A percentile compares a stretch with the other conserved stretches of the same genome.
These are phyloP conservation scores for Periconia digitata DNA, from an alignment of 2,329 filamentous ascomycete genomes.

Conservation along the genomic window DNA sequence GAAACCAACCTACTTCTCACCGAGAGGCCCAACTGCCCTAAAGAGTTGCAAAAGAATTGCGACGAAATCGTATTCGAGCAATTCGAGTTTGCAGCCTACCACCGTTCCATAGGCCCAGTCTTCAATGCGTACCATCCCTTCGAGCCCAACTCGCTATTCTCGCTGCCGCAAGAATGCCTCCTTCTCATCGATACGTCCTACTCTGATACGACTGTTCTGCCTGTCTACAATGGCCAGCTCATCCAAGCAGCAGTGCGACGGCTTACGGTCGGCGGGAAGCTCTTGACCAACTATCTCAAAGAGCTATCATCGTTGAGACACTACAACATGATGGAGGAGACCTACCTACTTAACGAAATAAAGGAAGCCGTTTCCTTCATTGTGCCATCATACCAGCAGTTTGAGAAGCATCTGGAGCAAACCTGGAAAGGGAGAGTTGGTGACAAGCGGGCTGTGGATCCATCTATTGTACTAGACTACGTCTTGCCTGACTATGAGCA, in stretches of 20 bases:
- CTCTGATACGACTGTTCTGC: constrained; percentile 88
- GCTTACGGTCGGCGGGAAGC: constrained; percentile 88
- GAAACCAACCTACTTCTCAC: constrained; percentile 83
- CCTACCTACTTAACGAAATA: constrained; percentile 91
- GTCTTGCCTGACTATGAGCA: constrained; percentile 79
- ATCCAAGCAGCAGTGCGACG: constrained; percentile 80
- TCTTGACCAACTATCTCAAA: constrained; percentile 90
- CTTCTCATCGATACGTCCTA: constrained; percentile 90
- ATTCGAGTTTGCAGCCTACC: constrained; percentile 88
- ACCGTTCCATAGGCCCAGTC: constrained; percentile 69
- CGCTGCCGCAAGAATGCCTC: constrained; percentile 73
- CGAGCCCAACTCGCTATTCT: constrained; percentile 47
- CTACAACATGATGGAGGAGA: constrained; percentile 94
- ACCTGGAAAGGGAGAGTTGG: constrained; percentile 70
- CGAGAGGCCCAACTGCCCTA: constrained; percentile 82
- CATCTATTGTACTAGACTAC: constrained; percentile 78
- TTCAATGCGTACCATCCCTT: constrained; percentile 75
- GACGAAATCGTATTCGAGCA: constrained; percentile 98
- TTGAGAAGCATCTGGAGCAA: constrained; percentile 74
- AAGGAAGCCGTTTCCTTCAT: constrained; percentile 90
- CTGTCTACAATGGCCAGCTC: constrained; percentile 77
- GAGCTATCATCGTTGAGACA: constrained; percentile 87
- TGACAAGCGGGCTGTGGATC: constrained; percentile 57
- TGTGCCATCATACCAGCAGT: constrained; percentile 62
- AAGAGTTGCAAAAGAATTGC: constrained; percentile 80